phyloP scores from a whole-genome alignment of 345 rosid species.

The Mercurialis annua region DNA sequence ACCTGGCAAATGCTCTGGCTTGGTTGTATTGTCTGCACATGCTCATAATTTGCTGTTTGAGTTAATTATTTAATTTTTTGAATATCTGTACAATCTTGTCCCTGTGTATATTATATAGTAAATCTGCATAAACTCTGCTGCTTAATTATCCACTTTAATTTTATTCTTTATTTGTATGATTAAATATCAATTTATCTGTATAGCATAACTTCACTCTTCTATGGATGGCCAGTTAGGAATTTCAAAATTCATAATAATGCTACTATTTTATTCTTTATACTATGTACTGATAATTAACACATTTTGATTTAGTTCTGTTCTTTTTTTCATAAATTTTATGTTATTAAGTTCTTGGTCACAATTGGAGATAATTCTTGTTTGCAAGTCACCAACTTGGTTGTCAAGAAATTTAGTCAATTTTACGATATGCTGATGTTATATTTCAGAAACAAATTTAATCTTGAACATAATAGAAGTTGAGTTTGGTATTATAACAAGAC shows the following conservation, averaged over 20 bases:
- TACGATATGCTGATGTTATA: background rate
- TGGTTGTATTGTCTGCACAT: constrained; percentile 23
- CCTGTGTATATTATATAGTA: background rate
- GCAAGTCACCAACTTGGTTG: background rate
- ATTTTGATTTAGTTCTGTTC: background rate
- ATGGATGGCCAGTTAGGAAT: background rate
- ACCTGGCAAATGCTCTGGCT: constrained; percentile 19
- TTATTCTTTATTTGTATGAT: background rate
- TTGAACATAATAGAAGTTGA: constrained; percentile 1
- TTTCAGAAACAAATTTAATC: background rate
- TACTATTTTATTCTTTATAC: background rate
- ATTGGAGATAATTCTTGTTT: background rate
- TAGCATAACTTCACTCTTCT: constrained; percentile 2
- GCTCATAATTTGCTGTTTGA: constrained; percentile 14
- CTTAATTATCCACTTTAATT: background rate
- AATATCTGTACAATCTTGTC: background rate
- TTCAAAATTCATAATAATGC: constrained; percentile 1
- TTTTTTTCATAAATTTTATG: constrained; percentile 4
- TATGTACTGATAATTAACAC: background rate
- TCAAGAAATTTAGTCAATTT: no score
- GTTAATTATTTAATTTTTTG: background rate
- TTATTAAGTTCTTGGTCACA: constrained; percentile 2
- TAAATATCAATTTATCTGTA: background rate
- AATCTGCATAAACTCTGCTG: constrained; percentile 6
- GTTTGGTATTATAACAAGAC: background rate